Base-by-base conservation (phyloP, 164 flowering plant genomes). In the Hamamelis virginiana region DNA sequence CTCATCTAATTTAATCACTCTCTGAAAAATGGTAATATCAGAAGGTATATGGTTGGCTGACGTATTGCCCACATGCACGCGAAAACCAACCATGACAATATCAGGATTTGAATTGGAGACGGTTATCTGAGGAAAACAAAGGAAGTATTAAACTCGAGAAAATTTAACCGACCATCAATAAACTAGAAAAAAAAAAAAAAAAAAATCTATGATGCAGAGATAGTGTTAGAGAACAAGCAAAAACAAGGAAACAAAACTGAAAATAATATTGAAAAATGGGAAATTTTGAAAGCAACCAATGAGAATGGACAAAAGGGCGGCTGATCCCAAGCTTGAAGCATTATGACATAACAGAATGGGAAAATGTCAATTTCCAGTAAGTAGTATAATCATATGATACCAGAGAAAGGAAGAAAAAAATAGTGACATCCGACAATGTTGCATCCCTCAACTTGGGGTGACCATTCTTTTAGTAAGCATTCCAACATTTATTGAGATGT, bases 71-170 rank as follows among this genome's bases (percentile, higher is more conserved):
- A 96, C 99, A 56, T 96, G 95, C 44, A 91, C 72, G 56, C 99
- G 98, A 58, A 93, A 76, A 52, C 99, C 99, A 79, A 96, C 99
- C 97, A 96, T 96, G 62, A 93, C 98, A 58, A 93, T 86, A 77
- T 96, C 99, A 59, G 97, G 99, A 75, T 96, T 96, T 68, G 96
- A 86, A 74, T 96, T 96, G 68, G 90, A 81, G n/a, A 93, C 89
- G 52, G 94, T 82, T 68, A 96, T 74, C 99, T 96, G 94, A 59
- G 26, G 62, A 71, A 65, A 67, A 43, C n/a, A 47, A 44, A 75
- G 23, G 63, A 52, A 56, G 12, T 9, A 38, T 47, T 27, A 58
- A n/a, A 26, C 22, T 45, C 27, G 23, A 18, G 11, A 21, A 5
- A 33, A 3, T 18, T 28, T 8, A 45, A 38, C 4, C 41, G 21